phyloP scores from a whole-genome alignment of 2,329 filamentous ascomycete species.

The Xylariaceae sp. region DNA sequence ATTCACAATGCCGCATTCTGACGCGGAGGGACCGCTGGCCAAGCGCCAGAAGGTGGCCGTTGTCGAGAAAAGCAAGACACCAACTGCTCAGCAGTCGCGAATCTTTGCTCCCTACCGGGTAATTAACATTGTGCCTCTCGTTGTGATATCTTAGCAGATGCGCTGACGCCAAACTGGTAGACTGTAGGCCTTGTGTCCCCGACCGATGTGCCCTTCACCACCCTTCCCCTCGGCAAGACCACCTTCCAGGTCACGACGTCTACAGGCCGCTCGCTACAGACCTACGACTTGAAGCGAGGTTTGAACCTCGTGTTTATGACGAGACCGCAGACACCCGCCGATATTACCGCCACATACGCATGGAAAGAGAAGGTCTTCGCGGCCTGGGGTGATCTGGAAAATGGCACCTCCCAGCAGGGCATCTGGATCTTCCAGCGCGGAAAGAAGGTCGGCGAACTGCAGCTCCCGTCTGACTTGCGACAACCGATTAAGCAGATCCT shows the following conservation, averaged over 20 bases:
- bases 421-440: slow-evolving; percentile 91
- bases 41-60: slow-evolving; percentile 71
- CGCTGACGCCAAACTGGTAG: slow-evolving; percentile 40
- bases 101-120: slow-evolving; percentile 94
- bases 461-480: slow-evolving; percentile 57
- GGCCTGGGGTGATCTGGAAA: slow-evolving; percentile 69
- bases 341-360: slow-evolving; percentile 79
- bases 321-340: slow-evolving; percentile 76
- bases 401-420: slow-evolving; percentile 53
- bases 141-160: not conserved
- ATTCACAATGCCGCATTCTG: slow-evolving; percentile 51
- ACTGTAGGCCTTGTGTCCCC: slow-evolving; percentile 92
- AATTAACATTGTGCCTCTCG: slow-evolving; percentile 27
- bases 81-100: slow-evolving; percentile 54
- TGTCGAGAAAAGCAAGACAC: slow-evolving; percentile 34
- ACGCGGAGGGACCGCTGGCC: slow-evolving; percentile 55
- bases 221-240: slow-evolving; percentile 81
- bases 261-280: slow-evolving; percentile 83
- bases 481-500: slow-evolving; percentile 73
- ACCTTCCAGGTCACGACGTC: slow-evolving; percentile 98
- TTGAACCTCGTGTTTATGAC: slow-evolving; percentile 92
- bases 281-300: slow-evolving; percentile 86
- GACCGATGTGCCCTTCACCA: slow-evolving; percentile 83
- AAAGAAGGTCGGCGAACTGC: slow-evolving; percentile 72
- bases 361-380: slow-evolving; percentile 85